These are phyloP conservation scores for Fagopyrum tataricum DNA, from an alignment of 148 eudicot species.

Conservation along the genomic window DNA sequence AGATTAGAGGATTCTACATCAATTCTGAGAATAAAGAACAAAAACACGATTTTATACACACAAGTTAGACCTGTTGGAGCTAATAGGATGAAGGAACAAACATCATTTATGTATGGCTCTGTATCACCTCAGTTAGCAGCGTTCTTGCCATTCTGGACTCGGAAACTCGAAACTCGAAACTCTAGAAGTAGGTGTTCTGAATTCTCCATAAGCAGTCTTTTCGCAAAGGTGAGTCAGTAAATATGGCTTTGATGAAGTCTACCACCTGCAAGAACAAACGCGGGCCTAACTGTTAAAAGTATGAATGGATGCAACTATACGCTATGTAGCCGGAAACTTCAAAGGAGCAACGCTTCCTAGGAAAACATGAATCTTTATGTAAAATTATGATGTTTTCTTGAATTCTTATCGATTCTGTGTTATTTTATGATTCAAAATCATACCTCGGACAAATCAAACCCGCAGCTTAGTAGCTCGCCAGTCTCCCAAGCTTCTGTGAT, in stretches of 20 bases:
- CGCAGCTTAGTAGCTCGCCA: constrained; percentile 76
- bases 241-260: constrained; percentile 89
- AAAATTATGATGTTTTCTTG: too few species aligned
- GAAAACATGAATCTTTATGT: too few species aligned
- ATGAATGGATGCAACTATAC: background rate
- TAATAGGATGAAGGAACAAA: background rate
- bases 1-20: background rate
- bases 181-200: constrained; percentile 43
- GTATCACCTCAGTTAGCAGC: background rate
- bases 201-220: constrained; percentile 85
- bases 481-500: constrained; percentile 84
- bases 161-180: background rate
- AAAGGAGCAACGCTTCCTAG: too few species aligned
- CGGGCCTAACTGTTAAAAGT: background rate
- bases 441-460: constrained; percentile 73
- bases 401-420: too few species aligned
- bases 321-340: too few species aligned
- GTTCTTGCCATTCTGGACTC: background rate
- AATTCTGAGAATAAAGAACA: background rate
- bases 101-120: background rate
- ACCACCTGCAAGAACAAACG: constrained; percentile 49
- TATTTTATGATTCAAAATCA: constrained; percentile 10
- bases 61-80: background rate
- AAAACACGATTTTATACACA: constrained; percentile 4
- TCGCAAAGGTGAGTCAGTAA: constrained; percentile 84